Evolutionary conservation across 352 stramenopile genomes (phyloP).

Genomic region (Pythium dissotocum): DNA sequence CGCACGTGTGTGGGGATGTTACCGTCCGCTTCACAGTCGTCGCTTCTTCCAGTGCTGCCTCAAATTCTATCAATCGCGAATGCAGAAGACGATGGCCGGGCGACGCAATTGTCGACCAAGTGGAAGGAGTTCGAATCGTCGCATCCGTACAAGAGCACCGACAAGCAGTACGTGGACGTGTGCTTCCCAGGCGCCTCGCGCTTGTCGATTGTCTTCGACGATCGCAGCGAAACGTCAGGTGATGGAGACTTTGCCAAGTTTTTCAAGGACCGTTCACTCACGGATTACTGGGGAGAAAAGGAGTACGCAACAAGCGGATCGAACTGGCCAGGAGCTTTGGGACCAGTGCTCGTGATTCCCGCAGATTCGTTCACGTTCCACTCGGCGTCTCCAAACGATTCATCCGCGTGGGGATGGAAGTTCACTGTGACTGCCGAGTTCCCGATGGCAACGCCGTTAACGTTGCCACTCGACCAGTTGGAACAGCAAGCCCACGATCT

Average conservation of each 20-base stretch:
- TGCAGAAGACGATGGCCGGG: conserved; percentile 39
- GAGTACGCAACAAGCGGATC: conserved; percentile 53
- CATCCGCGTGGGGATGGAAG: conserved; percentile 87
- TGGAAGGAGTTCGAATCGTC: conserved; percentile 79
- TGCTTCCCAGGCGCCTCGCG: no score
- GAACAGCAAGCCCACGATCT: conserved; percentile 58
- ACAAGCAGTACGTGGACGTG: conserved; percentile 62
- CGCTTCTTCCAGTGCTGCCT: no score
- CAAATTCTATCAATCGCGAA: no score
- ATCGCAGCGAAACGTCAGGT: conserved; percentile 15
- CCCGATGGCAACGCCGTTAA: conserved; percentile 37
- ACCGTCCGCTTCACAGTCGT: background rate
- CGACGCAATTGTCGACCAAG: conserved; percentile 48
- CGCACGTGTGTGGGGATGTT: conserved; percentile 8
- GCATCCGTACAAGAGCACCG: conserved; percentile 82
- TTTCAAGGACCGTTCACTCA: conserved; percentile 77
- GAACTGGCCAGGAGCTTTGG: conserved; percentile 80
- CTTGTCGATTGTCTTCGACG: conserved; percentile 55
- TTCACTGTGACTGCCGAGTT: conserved; percentile 76
- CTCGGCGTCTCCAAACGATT: conserved; percentile 69
- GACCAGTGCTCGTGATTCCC: conserved; percentile 68
- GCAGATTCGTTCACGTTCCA: conserved; percentile 78
- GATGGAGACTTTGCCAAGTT: conserved; percentile 78
- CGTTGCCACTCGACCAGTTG: conserved; percentile 55
- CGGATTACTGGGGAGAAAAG: conserved; percentile 55